phyloP scores from a whole-genome alignment of 768 basidiomycete genomes.

The Lyophyllum atratum region DNA sequence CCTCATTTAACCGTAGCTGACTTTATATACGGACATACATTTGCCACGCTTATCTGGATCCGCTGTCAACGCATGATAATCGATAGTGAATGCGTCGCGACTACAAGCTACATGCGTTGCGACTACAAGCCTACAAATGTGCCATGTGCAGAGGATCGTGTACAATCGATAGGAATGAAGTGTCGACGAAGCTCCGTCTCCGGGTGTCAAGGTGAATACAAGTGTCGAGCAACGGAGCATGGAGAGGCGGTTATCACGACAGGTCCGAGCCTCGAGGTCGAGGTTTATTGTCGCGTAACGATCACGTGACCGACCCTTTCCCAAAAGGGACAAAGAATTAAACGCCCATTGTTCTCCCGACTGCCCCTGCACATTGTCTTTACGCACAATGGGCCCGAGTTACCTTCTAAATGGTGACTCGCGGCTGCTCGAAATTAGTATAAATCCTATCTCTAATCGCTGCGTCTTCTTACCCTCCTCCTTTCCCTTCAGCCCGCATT shows the following conservation, averaged over 20 bases:
- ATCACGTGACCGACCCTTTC: conserved; percentile 11
- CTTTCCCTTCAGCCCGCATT: conserved; percentile 8
- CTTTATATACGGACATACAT: no score
- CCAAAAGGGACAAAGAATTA: conserved; percentile 4
- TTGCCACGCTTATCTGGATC: no score
- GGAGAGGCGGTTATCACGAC: no score
- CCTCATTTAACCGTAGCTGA: no score
- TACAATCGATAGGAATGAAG: no score
- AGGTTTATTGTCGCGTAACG: conserved; percentile 8
- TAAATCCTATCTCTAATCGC: conserved; percentile 12
- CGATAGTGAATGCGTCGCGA: no score
- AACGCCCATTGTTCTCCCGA: conserved; percentile 19
- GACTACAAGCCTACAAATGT: no score
- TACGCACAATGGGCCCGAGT: conserved; percentile 15
- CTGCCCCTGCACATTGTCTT: conserved; percentile 8
- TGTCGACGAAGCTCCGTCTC: no score
- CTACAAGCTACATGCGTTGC: no score
- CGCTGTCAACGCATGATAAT: no score
- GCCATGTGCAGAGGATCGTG: no score
- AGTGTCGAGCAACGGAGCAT: not conserved
- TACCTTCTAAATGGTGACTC: conserved; percentile 3
- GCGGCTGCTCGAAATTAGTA: conserved; percentile 8
- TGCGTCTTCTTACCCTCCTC: not conserved
- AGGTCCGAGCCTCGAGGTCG: not conserved
- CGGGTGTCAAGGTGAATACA: not conserved